Conservation (phyloP, 177 flowering plant species). For the Vitis hybrid region DNA sequence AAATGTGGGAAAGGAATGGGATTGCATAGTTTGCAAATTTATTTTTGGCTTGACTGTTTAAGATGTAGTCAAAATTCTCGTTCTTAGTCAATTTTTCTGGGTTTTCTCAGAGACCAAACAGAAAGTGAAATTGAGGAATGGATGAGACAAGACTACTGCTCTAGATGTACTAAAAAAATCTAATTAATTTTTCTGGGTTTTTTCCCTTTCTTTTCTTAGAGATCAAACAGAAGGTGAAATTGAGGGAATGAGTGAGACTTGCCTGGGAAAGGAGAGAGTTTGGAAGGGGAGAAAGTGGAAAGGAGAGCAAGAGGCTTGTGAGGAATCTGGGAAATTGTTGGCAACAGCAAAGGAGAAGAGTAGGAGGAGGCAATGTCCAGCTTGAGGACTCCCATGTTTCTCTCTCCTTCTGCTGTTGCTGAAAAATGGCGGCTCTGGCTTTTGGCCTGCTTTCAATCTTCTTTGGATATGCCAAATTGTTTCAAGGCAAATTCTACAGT, state of each 20-base stretch:
- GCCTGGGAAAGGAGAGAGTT: constrained; percentile 7
- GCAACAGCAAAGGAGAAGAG: not conserved
- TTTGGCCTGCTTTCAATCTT: no score
- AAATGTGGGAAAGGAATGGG: not conserved
- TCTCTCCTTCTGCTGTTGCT: not conserved
- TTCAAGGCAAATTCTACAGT: no score
- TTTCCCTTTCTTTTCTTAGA: no score
- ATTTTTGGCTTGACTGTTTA: not conserved
- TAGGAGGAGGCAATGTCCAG: constrained; percentile 3
- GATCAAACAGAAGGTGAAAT: no score
- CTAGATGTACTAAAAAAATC: no score
- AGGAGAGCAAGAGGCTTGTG: not conserved
- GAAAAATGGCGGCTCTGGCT: no score
- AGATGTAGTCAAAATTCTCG: not conserved
- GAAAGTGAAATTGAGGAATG: not conserved
- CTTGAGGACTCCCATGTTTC: not conserved
- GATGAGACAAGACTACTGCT: no score
- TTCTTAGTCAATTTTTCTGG: not conserved
- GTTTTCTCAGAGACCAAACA: not conserved
- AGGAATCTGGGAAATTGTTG: not conserved
- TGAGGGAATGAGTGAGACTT: not conserved
- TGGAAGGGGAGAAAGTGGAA: not conserved
- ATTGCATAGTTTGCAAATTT: not conserved
- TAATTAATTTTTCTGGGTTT: no score
- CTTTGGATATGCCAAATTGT: no score